These are phyloP conservation scores for Cystobasidium pallidum DNA, from an alignment of 1,284 basidiomycete genomes.

Conservation along the genomic window DNA sequence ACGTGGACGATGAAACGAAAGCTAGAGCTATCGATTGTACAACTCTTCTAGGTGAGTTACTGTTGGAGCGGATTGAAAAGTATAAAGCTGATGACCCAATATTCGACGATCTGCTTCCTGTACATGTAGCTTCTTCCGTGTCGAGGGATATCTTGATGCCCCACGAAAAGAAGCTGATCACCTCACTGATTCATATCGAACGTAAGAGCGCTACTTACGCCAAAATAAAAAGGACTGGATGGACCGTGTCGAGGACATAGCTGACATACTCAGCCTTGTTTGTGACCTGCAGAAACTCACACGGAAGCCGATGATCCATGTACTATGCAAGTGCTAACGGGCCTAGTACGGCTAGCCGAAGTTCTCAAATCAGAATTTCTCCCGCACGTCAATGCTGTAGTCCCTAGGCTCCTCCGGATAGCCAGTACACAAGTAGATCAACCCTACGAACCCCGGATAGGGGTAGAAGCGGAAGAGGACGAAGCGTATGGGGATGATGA, in stretches of 20 bases:
- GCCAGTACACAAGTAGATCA: conserved; percentile 28
- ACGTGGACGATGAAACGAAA: conserved; percentile 28
- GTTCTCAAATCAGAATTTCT: conserved; percentile 19
- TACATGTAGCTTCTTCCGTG: conserved; percentile 11
- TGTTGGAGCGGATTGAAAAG: too few species aligned
- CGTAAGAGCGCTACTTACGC: conserved; percentile 21
- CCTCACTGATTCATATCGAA: conserved; percentile 31
- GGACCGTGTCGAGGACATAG: too few species aligned
- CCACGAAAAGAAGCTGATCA: conserved; percentile 2
- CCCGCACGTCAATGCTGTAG: conserved; percentile 21
- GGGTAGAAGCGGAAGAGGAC: conserved; percentile 16
- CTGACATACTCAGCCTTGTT: not conserved
- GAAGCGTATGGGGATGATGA: conserved; percentile 4
- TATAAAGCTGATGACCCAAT: too few species aligned
- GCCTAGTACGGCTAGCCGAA: conserved; percentile 21
- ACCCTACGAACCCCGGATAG: not conserved
- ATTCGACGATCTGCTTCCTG: too few species aligned
- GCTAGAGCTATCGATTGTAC: conserved; percentile 41
- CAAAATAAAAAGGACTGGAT: too few species aligned
- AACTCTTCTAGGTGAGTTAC: conserved; percentile 18
- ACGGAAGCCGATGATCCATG: conserved; percentile 32
- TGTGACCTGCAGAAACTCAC: conserved; percentile 21
- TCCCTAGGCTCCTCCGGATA: conserved; percentile 29
- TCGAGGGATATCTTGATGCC: not conserved
- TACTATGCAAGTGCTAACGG: conserved; percentile 11